A percentile compares a stretch with the other conserved stretches of the same genome.
Evolutionary conservation across 768 basidiomycete species (phyloP).

Genomic region (Phallus indusiatus): DNA sequence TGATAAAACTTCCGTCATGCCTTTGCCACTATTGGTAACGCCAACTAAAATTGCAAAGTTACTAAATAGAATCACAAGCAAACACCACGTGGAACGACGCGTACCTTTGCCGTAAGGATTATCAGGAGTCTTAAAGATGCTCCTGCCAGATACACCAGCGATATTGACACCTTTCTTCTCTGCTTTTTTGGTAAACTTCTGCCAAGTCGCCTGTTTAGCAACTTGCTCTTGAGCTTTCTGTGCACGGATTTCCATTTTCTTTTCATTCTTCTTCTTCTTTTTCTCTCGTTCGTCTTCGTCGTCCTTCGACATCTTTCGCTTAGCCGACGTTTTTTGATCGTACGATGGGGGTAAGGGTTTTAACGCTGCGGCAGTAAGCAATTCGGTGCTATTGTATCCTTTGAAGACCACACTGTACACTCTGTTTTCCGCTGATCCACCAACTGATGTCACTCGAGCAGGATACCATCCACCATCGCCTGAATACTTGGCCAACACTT

Average conservation of each 20-base stretch:
- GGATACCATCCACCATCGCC: slow-evolving; percentile 82
- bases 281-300: slow-evolving; percentile 83
- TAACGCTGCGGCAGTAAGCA: slow-evolving; percentile 61
- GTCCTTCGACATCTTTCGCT: slow-evolving; percentile 68
- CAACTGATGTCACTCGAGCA: slow-evolving; percentile 76
- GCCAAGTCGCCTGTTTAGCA: slow-evolving; percentile 80
- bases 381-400: slow-evolving; percentile 85
- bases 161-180: slow-evolving; percentile 90
- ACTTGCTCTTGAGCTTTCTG: slow-evolving; percentile 84
- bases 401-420: slow-evolving; percentile 89
- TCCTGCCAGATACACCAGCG: slow-evolving; percentile 79
- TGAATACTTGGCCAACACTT: slow-evolving; percentile 80
- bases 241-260: slow-evolving; percentile 76
- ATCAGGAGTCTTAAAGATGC: slow-evolving; percentile 91
- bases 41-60: slow-evolving; percentile 45
- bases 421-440: slow-evolving; percentile 71
- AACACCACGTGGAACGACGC: slow-evolving; percentile 14
- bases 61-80: slow-evolving; percentile 13
- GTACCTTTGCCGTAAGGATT: slow-evolving; percentile 80
- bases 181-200: slow-evolving; percentile 91
- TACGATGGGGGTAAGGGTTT: slow-evolving; percentile 50
- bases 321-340: slow-evolving; percentile 35
- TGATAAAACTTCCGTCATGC: slow-evolving; percentile 69
- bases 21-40: slow-evolving; percentile 85
- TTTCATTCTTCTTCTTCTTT: slow-evolving; percentile 95